phyloP scores from a whole-genome alignment of 257 asterid species.

The Verbena officinalis region DNA sequence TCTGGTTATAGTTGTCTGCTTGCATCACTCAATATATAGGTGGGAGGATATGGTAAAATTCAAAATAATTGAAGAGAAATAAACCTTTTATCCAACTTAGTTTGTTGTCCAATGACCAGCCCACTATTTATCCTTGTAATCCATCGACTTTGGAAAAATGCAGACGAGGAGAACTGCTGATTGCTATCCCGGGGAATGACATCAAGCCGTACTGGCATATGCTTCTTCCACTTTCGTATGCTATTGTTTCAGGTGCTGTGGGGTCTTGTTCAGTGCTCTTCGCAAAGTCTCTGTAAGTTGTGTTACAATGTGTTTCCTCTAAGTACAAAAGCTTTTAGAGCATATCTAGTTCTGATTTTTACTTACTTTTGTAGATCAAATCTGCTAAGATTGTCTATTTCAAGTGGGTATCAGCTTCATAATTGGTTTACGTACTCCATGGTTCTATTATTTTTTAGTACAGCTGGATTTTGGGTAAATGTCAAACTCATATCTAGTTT shows the following conservation, averaged over 20 bases:
- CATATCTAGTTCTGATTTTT: slow-evolving; percentile 28
- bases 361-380: slow-evolving; percentile 68
- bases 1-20: slow-evolving; percentile 64
- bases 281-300: slow-evolving; percentile 90
- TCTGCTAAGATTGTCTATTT: slow-evolving; percentile 80
- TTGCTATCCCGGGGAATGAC: slow-evolving; percentile 63
- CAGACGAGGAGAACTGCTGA: slow-evolving; percentile 82
- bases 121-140: slow-evolving; percentile 22
- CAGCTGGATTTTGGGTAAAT: slow-evolving; percentile 98
- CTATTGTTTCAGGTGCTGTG: slow-evolving; percentile 94
- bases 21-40: slow-evolving; percentile 67
- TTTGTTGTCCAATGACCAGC: slow-evolving; percentile 18
- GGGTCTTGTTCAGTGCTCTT: slow-evolving; percentile 95
- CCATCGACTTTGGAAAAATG: slow-evolving; percentile 32
- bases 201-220: slow-evolving; percentile 80
- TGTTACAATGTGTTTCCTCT: slow-evolving; percentile 26
- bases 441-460: slow-evolving; percentile 80
- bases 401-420: slow-evolving; percentile 84
- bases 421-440: slow-evolving; percentile 95
- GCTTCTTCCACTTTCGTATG: slow-evolving; percentile 93
- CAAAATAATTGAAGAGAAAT: slow-evolving; percentile 23
- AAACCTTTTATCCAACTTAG: slow-evolving; percentile 12
- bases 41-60: slow-evolving; percentile 33
- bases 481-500: slow-evolving; percentile 19
- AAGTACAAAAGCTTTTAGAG: slow-evolving; percentile 24